Conservation (phyloP, 495 filamentous ascomycete species). For the Daldinia caldariorum region DNA sequence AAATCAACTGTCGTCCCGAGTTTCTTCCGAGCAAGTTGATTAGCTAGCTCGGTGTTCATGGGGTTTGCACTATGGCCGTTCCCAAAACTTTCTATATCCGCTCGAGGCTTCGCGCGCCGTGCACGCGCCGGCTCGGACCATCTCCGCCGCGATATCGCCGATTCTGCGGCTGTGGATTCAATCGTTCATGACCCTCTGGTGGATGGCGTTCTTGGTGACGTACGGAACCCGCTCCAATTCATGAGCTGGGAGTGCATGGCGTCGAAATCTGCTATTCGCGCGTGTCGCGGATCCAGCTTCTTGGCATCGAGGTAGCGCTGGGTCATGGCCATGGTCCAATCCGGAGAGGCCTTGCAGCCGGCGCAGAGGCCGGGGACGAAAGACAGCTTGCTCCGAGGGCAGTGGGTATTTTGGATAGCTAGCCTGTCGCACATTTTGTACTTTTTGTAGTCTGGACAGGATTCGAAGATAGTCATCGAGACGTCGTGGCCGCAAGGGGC, state of each 20-base stretch:
- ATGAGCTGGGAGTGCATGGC: conserved; percentile 4
- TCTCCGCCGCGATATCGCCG: neutral
- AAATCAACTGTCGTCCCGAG: neutral
- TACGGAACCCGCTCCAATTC: conserved; percentile 1
- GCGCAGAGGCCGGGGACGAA: conserved; percentile 2
- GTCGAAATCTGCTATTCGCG: neutral
- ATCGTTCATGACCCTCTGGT: neutral
- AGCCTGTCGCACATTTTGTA: neutral
- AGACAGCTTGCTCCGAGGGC: neutral
- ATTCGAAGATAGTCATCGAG: neutral
- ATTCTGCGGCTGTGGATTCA: neutral
- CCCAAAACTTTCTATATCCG: neutral
- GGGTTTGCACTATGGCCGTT: neutral
- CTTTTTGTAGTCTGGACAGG: neutral
- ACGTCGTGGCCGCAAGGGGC: conserved; percentile 5
- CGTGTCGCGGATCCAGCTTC: neutral
- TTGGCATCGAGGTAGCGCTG: neutral
- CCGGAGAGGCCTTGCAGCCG: neutral
- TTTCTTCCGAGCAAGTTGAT: neutral
- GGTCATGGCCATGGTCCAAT: neutral
- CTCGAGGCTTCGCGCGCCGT: neutral
- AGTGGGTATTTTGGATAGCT: neutral
- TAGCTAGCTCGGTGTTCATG: neutral
- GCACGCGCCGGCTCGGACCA: conserved; percentile 8
- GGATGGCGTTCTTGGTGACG: neutral